A percentile compares a stretch with the other conserved stretches of the same genome.
These are phyloP conservation scores for Pythium apleroticum DNA, from an alignment of 352 stramenopile genomes.

Conservation along the genomic window DNA sequence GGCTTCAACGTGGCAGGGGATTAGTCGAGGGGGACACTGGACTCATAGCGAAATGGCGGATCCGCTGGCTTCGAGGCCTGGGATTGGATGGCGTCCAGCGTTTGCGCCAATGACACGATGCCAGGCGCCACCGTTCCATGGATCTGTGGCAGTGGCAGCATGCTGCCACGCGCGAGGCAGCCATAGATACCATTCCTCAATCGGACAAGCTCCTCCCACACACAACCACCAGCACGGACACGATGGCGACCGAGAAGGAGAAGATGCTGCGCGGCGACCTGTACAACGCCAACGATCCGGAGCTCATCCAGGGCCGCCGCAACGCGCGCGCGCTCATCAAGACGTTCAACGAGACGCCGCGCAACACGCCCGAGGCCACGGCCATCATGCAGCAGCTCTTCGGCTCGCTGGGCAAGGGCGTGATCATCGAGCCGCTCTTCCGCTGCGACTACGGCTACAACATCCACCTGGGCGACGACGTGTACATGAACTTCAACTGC, in stretches of 20 bases:
- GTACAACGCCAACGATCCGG: constrained; percentile 41
- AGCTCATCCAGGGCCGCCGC: constrained; percentile 44
- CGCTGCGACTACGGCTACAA: constrained; percentile 89
- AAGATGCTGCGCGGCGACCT: constrained; percentile 70
- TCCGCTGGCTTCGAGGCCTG: too few species aligned
- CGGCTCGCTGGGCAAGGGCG: constrained; percentile 38
- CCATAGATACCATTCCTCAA: too few species aligned
- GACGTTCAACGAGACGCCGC: constrained; percentile 44
- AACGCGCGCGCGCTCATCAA: constrained; percentile 35
- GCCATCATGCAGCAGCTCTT: constrained; percentile 42
- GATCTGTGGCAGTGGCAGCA: too few species aligned
- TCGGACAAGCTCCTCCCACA: too few species aligned
- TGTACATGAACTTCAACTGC: constrained; percentile 91
- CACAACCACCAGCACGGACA: not conserved
- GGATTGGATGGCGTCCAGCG: too few species aligned
- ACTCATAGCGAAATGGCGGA: too few species aligned
- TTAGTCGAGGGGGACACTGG: too few species aligned
- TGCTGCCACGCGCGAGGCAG: too few species aligned
- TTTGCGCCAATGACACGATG: too few species aligned
- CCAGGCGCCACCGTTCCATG: too few species aligned
- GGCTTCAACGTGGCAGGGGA: too few species aligned
- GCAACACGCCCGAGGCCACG: constrained; percentile 29
- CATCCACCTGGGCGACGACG: constrained; percentile 64
- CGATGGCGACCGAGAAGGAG: constrained; percentile 39
- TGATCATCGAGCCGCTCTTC: constrained; percentile 82